These are phyloP conservation scores for Globisporangium carolinianum DNA, from an alignment of 352 stramenopile genomes.

Conservation along the genomic window DNA sequence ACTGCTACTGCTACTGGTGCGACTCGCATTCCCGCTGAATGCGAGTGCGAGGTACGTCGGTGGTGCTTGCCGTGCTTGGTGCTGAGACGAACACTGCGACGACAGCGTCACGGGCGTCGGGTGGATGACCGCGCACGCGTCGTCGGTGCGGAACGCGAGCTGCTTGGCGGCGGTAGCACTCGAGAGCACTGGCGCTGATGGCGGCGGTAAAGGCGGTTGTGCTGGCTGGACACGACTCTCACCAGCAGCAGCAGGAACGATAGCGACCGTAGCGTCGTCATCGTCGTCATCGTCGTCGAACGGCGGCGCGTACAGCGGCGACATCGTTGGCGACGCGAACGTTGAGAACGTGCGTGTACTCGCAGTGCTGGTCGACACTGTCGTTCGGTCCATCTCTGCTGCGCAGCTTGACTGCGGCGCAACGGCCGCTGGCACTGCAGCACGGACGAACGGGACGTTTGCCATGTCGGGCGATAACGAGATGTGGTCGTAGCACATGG, in stretches of 20 bases:
- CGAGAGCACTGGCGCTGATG: background rate
- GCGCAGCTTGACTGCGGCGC: no score
- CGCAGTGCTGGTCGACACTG: background rate
- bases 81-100: background rate
- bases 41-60: slow-evolving; percentile 34
- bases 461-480: slow-evolving; percentile 14
- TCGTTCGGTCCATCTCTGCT: no score
- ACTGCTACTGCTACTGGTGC: slow-evolving; percentile 5
- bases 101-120: slow-evolving; percentile 1
- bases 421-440: background rate
- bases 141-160: background rate
- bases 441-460: background rate
- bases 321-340: slow-evolving; percentile 8
- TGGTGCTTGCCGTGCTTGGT: slow-evolving; percentile 2
- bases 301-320: slow-evolving; percentile 18
- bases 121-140: slow-evolving; percentile 5
- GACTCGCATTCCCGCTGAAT: slow-evolving; percentile 23
- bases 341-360: background rate
- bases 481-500: slow-evolving; percentile 51
- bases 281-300: slow-evolving; percentile 12
- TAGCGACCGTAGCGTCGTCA: background rate
- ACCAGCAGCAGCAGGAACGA: no score
- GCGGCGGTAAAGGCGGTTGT: no score
- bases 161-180: slow-evolving; percentile 1
- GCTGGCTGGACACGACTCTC: no score